These are phyloP conservation scores for Penstemon barbatus DNA, from an alignment of 257 asterid species.

Conservation along the genomic window DNA sequence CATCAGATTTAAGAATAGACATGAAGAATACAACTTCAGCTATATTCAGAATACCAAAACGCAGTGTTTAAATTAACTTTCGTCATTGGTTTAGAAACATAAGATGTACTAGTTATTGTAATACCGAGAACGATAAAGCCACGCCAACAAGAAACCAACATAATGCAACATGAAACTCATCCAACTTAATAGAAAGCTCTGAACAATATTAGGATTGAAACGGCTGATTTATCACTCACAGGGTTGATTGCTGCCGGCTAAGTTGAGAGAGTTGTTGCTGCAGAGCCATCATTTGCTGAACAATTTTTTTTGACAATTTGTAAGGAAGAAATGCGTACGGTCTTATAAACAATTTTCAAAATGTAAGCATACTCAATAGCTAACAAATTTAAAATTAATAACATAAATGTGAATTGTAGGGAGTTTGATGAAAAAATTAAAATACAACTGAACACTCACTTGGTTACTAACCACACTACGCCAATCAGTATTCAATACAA, in stretches of 20 bases:
- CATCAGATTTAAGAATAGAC: too few species aligned
- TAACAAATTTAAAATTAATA: too few species aligned
- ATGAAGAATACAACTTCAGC: neutral
- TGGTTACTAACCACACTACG: too few species aligned
- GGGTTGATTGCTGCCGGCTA: constrained; percentile 41
- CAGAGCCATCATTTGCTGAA: constrained; percentile 55
- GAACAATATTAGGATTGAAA: constrained; percentile 3
- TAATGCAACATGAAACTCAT: neutral
- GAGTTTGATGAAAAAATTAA: neutral
- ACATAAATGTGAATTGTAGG: too few species aligned
- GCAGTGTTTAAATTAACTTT: constrained; percentile 6
- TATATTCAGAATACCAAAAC: constrained; percentile 1
- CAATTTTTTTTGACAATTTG: constrained; percentile 8
- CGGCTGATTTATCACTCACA: constrained; percentile 41
- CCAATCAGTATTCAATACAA: too few species aligned
- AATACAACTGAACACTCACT: too few species aligned
- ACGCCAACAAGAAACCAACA: neutral
- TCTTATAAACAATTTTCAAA: neutral
- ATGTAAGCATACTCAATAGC: neutral
- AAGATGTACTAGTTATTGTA: neutral
- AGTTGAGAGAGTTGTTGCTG: constrained; percentile 53
- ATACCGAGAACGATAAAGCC: neutral
- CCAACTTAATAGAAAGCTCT: neutral
- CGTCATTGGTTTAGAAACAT: constrained; percentile 16
- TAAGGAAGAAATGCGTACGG: constrained; percentile 13